These are phyloP conservation scores for Saccharomycopsis malanga DNA, from an alignment of 805 yeast species.

Conservation along the genomic window DNA sequence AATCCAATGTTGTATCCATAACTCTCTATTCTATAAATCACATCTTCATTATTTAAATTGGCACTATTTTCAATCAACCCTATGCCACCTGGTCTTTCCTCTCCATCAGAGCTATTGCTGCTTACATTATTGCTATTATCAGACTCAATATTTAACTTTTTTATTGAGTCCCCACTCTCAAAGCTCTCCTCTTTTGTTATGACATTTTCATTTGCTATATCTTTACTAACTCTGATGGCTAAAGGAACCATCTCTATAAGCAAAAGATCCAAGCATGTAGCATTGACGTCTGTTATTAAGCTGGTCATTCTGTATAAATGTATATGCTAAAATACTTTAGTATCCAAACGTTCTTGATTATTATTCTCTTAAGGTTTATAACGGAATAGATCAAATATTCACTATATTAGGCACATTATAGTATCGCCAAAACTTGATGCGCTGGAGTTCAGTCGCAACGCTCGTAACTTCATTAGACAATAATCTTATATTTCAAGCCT, in stretches of 20 bases:
- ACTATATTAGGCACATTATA: no score
- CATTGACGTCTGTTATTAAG: slow-evolving; percentile 36
- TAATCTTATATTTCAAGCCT: no score
- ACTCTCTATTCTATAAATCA: slow-evolving; percentile 52
- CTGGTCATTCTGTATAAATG: slow-evolving; percentile 12
- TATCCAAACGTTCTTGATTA: neutral
- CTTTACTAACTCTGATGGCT: slow-evolving; percentile 54
- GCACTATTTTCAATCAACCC: slow-evolving; percentile 31
- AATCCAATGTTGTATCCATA: slow-evolving; percentile 69
- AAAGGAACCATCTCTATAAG: slow-evolving; percentile 73
- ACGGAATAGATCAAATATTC: no score
- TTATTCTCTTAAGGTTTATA: no score
- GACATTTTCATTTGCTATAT: slow-evolving; percentile 29
- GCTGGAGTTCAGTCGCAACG: no score
- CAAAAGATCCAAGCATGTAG: slow-evolving; percentile 52
- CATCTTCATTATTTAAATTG: slow-evolving; percentile 39
- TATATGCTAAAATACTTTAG: no score
- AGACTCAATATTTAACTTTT: slow-evolving; percentile 22
- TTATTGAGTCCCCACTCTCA: slow-evolving; percentile 16
- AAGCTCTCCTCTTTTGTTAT: slow-evolving; percentile 18
- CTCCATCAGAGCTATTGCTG: slow-evolving; percentile 28
- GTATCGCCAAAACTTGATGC: no score
- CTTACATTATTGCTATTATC: slow-evolving; percentile 28
- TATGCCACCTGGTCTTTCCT: slow-evolving; percentile 10
- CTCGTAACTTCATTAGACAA: no score